A percentile compares a stretch with the other conserved stretches of the same genome.
Evolutionary conservation across 257 asterid species (phyloP).

Genomic region (Primulina huaijiensis): DNA sequence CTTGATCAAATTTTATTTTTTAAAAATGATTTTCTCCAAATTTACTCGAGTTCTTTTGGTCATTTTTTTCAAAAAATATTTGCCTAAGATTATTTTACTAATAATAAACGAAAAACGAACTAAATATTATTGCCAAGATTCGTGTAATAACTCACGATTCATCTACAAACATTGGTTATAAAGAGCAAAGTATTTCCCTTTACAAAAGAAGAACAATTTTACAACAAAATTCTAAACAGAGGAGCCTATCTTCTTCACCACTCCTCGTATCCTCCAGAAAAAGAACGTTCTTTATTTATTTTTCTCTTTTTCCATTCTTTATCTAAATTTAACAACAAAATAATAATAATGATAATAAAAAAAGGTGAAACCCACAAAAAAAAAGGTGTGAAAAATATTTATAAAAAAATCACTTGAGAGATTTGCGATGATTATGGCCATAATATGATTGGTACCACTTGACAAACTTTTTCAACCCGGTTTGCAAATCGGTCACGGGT

Average conservation of each 20-base stretch:
- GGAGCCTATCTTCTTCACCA: not conserved
- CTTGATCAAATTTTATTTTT: no score
- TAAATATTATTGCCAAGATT: no score
- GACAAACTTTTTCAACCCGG: constrained; percentile 54
- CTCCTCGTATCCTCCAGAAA: constrained; percentile 16
- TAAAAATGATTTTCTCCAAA: no score
- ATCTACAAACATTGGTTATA: no score
- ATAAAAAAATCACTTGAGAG: constrained; percentile 22
- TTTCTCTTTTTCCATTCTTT: not conserved
- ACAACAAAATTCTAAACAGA: constrained; percentile 8
- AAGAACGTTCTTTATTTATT: not conserved
- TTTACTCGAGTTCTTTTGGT: no score
- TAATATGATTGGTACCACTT: constrained; percentile 50
- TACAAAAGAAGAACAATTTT: not conserved
- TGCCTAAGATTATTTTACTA: no score
- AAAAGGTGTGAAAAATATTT: not conserved
- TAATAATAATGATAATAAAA: no score
- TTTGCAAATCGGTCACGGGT: constrained; percentile 51
- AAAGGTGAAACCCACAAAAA: not conserved
- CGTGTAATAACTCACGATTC: no score
- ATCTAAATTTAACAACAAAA: not conserved
- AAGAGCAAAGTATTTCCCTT: no score
- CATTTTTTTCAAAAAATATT: no score
- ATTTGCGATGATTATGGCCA: constrained; percentile 38
- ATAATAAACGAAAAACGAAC: no score